Evolutionary conservation across 176 grass and related monocot genomes (phyloP).

Genomic region (Aegilops tauschii): DNA sequence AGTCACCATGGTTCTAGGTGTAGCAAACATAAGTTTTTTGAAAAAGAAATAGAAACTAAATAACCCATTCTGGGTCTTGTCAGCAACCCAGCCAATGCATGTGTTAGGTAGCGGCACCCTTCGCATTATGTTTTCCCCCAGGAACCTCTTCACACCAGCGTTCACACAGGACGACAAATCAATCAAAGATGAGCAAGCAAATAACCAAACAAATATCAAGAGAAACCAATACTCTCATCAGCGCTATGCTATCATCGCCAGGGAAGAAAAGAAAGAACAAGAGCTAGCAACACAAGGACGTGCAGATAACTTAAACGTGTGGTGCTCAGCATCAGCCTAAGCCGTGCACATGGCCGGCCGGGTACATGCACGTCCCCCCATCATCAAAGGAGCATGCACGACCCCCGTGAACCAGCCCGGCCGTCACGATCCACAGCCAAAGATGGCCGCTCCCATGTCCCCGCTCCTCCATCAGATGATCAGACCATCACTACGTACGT

Average conservation of each 20-base stretch:
- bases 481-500: not conserved
- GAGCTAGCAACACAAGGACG: not conserved
- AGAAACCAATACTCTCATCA: not conserved
- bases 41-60: not conserved
- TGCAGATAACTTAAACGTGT: not conserved
- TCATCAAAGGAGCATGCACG: not conserved
- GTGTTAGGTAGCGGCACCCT: slow-evolving; percentile 28
- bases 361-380: not conserved
- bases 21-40: not conserved
- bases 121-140: not conserved
- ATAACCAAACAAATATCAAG: not conserved
- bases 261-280: not conserved
- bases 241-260: not conserved
- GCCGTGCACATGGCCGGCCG: slow-evolving; percentile 23
- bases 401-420: not conserved
- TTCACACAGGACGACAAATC: not conserved
- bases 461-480: not conserved
- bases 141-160: not conserved
- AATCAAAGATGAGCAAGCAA: not conserved
- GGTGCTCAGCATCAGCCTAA: not conserved
- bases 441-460: not conserved
- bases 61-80: not conserved
- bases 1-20: not conserved
- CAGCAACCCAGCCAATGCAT: slow-evolving; percentile 5
- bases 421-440: not conserved